A percentile compares a stretch with the other conserved stretches of the same genome.
phyloP scores from a whole-genome alignment of 2,329 filamentous ascomycete genomes.

The Penicillium decumbens region DNA sequence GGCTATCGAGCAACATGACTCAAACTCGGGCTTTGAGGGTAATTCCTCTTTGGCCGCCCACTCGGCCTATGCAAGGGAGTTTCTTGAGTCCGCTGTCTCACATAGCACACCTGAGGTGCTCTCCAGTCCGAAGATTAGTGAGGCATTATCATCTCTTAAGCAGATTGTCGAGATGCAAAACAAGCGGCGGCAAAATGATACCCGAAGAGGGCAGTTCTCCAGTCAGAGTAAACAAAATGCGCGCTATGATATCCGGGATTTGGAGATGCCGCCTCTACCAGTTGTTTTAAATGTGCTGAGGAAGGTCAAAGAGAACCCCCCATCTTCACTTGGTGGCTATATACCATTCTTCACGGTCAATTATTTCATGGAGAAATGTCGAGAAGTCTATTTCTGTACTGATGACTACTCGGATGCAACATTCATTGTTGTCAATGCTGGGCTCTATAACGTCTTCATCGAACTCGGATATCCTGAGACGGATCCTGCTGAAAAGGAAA shows the following conservation, averaged over 20 bases:
- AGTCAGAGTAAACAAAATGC: conserved; percentile 21
- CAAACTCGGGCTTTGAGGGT: conserved; percentile 43
- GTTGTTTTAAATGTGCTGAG: conserved; percentile 33
- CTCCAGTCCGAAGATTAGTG: conserved; percentile 37
- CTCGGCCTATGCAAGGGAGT: conserved; percentile 45
- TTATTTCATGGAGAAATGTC: conserved; percentile 38
- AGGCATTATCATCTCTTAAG: conserved; percentile 37
- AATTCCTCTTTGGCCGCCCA: conserved; percentile 49
- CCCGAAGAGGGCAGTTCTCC: conserved; percentile 27
- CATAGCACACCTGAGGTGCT: conserved; percentile 31
- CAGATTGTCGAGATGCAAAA: conserved; percentile 39
- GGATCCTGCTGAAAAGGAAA: conserved; percentile 19
- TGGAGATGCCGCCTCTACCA: conserved; percentile 36
- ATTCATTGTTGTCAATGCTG: conserved; percentile 39
- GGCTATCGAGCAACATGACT: conserved; percentile 28
- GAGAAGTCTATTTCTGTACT: conserved; percentile 42
- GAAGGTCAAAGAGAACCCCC: conserved; percentile 27
- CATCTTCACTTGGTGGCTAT: conserved; percentile 24
- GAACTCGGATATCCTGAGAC: conserved; percentile 26
- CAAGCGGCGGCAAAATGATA: conserved; percentile 21
- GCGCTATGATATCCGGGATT: conserved; percentile 29
- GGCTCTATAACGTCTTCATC: conserved; percentile 37
- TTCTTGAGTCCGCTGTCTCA: conserved; percentile 41
- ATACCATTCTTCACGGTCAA: conserved; percentile 34
- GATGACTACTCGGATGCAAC: conserved; percentile 40